phyloP scores from a whole-genome alignment of 2,329 filamentous ascomycete species.

The Aspergillus sp. region DNA sequence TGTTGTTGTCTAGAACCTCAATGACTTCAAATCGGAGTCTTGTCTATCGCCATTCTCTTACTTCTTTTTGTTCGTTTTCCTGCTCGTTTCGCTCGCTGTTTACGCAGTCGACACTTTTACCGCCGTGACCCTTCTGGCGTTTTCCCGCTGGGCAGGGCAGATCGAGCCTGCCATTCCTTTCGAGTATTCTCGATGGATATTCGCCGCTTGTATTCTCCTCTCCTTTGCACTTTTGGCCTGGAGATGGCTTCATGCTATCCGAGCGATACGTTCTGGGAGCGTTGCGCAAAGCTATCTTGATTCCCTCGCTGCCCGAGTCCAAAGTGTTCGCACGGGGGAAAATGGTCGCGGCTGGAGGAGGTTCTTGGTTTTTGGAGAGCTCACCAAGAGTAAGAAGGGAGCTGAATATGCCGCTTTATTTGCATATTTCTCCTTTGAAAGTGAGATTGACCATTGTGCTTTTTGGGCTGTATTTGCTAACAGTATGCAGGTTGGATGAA shows the following conservation, averaged over 20 bases:
- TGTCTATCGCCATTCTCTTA: conserved; percentile 79
- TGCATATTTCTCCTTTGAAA: conserved; percentile 78
- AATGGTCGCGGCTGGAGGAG: conserved; percentile 77
- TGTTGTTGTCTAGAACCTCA: conserved; percentile 46
- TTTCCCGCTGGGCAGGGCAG: conserved; percentile 83
- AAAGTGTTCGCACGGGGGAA: conserved; percentile 72
- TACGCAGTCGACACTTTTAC: conserved; percentile 92
- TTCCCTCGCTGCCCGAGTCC: conserved; percentile 77
- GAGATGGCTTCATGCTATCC: conserved; percentile 75
- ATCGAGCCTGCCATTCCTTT: conserved; percentile 77
- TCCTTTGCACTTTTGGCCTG: conserved; percentile 80
- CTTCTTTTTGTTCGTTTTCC: conserved; percentile 76
- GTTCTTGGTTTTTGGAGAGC: conserved; percentile 86
- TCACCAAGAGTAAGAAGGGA: conserved; percentile 89
- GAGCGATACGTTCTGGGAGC: conserved; percentile 79
- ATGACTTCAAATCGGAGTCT: conserved; percentile 81
- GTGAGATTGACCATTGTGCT: conserved; percentile 30
- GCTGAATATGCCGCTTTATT: conserved; percentile 88
- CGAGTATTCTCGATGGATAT: conserved; percentile 88
- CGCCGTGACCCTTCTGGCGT: conserved; percentile 83
- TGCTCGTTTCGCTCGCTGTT: conserved; percentile 76
- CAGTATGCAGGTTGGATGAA: conserved; percentile 73
- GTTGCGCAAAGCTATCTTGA: conserved; percentile 92
- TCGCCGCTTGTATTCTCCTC: conserved; percentile 85
- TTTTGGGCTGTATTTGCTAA: background rate